These are phyloP conservation scores for Coemansia sp. DNA, from an alignment of 192 early-diverging fungal genomes.

Conservation along the genomic window DNA sequence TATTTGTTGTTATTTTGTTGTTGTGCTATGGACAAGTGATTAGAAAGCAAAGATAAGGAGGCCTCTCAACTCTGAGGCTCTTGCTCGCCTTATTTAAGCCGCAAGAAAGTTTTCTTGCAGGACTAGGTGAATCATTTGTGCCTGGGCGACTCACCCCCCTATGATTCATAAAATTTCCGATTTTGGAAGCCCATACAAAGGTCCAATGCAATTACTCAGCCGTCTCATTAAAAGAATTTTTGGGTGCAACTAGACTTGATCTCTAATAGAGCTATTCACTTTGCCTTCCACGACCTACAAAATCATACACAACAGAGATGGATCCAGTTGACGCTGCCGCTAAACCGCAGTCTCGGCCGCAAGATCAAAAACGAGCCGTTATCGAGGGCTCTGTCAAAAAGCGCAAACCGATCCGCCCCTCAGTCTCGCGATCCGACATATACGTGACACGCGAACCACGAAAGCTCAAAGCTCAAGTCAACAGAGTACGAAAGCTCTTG, in stretches of 20 bases:
- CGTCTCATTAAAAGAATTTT: not conserved
- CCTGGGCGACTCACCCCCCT: not conserved
- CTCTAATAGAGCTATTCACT: not conserved
- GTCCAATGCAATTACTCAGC: not conserved
- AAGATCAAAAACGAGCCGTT: conserved; percentile 8
- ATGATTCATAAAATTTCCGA: conserved; percentile 3
- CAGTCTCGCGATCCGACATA: conserved; percentile 72
- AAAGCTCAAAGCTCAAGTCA: conserved; percentile 62
- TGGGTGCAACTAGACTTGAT: not conserved
- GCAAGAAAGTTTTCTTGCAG: not conserved
- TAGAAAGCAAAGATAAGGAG: conserved; percentile 5
- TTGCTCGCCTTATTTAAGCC: not conserved
- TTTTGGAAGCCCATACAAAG: not conserved
- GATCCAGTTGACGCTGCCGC: not conserved
- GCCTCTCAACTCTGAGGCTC: not conserved
- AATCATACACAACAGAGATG: not conserved
- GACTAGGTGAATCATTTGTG: conserved; percentile 3
- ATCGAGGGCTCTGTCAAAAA: conserved; percentile 34
- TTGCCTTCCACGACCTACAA: not conserved
- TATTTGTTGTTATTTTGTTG: not conserved
- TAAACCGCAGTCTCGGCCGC: not conserved
- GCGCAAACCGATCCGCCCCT: conserved; percentile 64
- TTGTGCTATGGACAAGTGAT: not conserved
- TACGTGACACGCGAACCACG: conserved; percentile 73
- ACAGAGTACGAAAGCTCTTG: conserved; percentile 67